Conservation (phyloP, 1,139 yeast genomes). For the Blastobotrys persicus region DNA sequence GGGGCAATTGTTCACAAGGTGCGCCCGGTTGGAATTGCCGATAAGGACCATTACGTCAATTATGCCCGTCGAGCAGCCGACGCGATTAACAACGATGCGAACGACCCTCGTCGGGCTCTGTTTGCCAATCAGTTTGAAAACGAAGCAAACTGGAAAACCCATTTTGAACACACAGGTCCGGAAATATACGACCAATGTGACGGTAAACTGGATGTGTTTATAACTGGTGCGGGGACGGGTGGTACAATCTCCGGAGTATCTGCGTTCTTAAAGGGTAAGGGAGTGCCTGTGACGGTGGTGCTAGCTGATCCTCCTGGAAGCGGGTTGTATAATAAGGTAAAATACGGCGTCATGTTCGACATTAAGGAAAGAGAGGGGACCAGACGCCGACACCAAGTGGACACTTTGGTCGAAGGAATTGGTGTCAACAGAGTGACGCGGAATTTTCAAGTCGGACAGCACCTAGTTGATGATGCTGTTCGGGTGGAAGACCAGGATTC, state of each 20-base stretch:
- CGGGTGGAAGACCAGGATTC: constrained; percentile 81
- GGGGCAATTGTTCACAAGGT: constrained; percentile 91
- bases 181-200: constrained; percentile 74
- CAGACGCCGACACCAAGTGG: constrained; percentile 92
- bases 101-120: constrained; percentile 47
- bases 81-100: constrained; percentile 46
- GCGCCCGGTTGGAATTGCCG: constrained; percentile 92
- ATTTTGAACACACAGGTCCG: constrained; percentile 84
- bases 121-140: constrained; percentile 97
- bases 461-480: constrained; percentile 69
- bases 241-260: constrained; percentile 91
- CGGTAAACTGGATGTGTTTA: constrained; percentile 64
- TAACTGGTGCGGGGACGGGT: constrained; percentile 74
- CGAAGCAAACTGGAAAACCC: constrained; percentile 84
- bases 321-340: constrained; percentile 81
- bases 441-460: constrained; percentile 64
- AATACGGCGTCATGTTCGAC: constrained; percentile 92
- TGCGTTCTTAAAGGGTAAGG: constrained; percentile 57
- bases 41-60: constrained; percentile 89
- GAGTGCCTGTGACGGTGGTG: constrained; percentile 42
- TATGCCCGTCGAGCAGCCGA: constrained; percentile 70
- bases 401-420: constrained; percentile 89
- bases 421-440: constrained; percentile 84
- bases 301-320: constrained; percentile 97
- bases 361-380: constrained; percentile 87